These are phyloP conservation scores for Puccinia horiana DNA, from an alignment of 1,284 basidiomycete genomes.

Conservation along the genomic window DNA sequence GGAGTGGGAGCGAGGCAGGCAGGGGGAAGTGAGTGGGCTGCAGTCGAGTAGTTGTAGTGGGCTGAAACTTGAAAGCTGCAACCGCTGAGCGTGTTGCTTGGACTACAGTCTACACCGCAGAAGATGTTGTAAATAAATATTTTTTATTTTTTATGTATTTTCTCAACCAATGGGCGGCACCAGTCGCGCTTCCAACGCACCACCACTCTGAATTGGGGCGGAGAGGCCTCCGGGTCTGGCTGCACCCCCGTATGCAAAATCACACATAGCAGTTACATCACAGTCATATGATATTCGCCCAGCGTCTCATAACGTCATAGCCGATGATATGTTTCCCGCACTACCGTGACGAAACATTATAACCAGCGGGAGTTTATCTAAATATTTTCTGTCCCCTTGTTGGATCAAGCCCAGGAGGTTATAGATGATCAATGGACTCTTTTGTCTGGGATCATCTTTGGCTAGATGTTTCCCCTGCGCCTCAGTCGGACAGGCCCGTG, in stretches of 20 bases:
- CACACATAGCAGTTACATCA: not conserved
- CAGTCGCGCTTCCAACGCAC: not conserved
- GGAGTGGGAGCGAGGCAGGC: not conserved
- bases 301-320: too few species aligned
- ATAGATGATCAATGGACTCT: too few species aligned
- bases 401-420: too few species aligned
- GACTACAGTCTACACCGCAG: slow-evolving; percentile 23
- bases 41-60: not conserved
- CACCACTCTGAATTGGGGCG: not conserved
- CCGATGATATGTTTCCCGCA: too few species aligned
- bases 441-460: too few species aligned
- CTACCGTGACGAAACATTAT: too few species aligned
- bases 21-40: not conserved
- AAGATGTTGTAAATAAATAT: too few species aligned
- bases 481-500: too few species aligned
- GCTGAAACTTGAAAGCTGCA: not conserved
- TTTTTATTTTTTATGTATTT: too few species aligned
- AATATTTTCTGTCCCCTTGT: too few species aligned
- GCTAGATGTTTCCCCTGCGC: too few species aligned
- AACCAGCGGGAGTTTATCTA: too few species aligned
- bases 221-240: not conserved
- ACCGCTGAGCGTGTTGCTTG: slow-evolving; percentile 18
- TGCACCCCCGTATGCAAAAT: not conserved
- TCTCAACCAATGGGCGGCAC: not conserved
- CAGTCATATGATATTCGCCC: not conserved